Percentiles rank a stretch among this genome's conserved stretches.
These are phyloP conservation scores for Phytophthora hybrid DNA, from an alignment of 352 stramenopile genomes.

Conservation along the genomic window DNA sequence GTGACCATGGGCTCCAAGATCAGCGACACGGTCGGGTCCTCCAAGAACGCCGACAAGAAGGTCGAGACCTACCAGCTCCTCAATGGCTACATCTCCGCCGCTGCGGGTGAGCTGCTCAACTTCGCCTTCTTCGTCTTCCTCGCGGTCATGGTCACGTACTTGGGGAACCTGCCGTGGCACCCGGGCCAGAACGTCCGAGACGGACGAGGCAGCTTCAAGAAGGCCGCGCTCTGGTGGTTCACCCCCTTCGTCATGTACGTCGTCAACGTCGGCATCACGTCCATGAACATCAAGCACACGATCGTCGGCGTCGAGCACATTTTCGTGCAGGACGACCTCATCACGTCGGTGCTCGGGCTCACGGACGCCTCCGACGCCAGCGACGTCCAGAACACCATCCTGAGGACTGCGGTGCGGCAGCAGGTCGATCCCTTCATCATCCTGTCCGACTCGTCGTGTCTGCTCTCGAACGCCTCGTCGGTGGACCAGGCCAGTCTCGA, in stretches of 20 bases:
- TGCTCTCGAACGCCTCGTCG: constrained; percentile 14
- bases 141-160: constrained; percentile 47
- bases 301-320: constrained; percentile 40
- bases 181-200: constrained; percentile 31
- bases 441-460: constrained; percentile 36
- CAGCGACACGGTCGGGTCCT: constrained; percentile 43
- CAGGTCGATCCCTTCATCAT: constrained; percentile 45
- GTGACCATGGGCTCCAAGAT: constrained; percentile 42
- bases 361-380: constrained; percentile 1
- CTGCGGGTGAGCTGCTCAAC: constrained; percentile 38
- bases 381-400: constrained; percentile 53
- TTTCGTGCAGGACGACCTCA: constrained; percentile 46
- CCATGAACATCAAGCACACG: constrained; percentile 48
- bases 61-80: constrained; percentile 49
- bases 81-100: constrained; percentile 46
- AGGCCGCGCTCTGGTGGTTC: constrained; percentile 40
- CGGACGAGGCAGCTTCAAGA: constrained; percentile 40
- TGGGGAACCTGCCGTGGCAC: constrained; percentile 47
- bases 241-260: constrained; percentile 46
- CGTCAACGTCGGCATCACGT: constrained; percentile 49
- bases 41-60: constrained; percentile 38
- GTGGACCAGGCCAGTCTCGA: constrained; percentile 5
- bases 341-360: constrained; percentile 2
- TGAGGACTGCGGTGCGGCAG: constrained; percentile 37
- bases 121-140: constrained; percentile 48